Evolutionary conservation across 768 basidiomycete species (phyloP).

Genomic region (Collybia sp.): DNA sequence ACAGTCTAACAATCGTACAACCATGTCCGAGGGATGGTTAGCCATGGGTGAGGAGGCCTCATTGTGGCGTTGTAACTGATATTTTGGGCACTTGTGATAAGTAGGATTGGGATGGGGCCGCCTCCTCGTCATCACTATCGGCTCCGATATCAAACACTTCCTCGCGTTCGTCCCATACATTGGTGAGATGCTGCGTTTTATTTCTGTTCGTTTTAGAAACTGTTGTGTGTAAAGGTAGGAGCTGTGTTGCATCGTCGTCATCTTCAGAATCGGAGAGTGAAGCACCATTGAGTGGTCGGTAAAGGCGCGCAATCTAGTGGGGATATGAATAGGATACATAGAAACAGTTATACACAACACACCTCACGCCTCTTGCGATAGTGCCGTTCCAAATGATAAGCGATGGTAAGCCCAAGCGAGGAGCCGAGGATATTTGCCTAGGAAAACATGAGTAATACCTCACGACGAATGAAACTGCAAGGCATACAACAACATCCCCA

Average conservation of each 20-base stretch:
- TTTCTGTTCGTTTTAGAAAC: constrained; percentile 21
- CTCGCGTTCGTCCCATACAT: constrained; percentile 79
- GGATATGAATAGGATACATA: neutral
- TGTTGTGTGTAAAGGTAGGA: constrained; percentile 50
- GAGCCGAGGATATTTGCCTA: constrained; percentile 82
- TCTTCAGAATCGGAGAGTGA: constrained; percentile 50
- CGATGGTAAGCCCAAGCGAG: constrained; percentile 56
- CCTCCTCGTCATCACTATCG: constrained; percentile 54
- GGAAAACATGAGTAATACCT: neutral
- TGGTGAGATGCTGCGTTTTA: constrained; percentile 37
- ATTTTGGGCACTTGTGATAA: constrained; percentile 16
- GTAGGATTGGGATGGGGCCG: constrained; percentile 9
- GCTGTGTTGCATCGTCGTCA: constrained; percentile 49
- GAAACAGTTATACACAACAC: constrained; percentile 6
- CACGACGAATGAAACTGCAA: constrained; percentile 4
- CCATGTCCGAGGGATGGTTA: constrained; percentile 6
- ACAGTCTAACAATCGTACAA: constrained; percentile 5
- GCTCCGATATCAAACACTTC: constrained; percentile 68
- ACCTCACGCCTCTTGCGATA: constrained; percentile 81
- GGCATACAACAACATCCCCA: constrained; percentile 62
- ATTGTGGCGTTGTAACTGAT: constrained; percentile 7
- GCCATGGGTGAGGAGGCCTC: neutral
- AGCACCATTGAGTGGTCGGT: constrained; percentile 62
- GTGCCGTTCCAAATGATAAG: constrained; percentile 68
- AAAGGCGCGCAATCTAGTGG: constrained; percentile 67